Percentiles rank a stretch among this genome's conserved stretches.
phyloP scores from a whole-genome alignment of 108 stramenopile species.

The Epithemia pelagica region DNA sequence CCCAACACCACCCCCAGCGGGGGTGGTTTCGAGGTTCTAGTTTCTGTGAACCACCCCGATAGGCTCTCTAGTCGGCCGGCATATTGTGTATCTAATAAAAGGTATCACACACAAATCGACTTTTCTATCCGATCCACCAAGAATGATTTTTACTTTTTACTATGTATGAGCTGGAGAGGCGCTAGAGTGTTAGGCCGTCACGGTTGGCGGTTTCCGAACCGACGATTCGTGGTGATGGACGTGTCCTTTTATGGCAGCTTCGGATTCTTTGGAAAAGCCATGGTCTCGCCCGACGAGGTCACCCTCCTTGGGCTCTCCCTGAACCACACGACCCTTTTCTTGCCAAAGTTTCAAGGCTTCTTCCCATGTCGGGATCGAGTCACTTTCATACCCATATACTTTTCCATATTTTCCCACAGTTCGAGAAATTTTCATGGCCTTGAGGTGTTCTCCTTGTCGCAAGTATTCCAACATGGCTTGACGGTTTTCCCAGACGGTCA shows the following conservation, averaged over 20 bases:
- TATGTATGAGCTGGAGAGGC: no score
- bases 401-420: constrained; percentile 14
- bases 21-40: no score
- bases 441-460: background rate
- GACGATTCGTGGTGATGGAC: no score
- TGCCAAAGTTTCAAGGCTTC: constrained; percentile 7
- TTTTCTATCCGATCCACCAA: background rate
- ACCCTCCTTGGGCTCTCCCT: background rate
- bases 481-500: constrained; percentile 11
- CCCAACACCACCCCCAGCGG: no score
- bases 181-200: no score
- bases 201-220: no score
- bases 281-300: background rate
- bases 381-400: constrained; percentile 9
- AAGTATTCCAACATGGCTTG: constrained; percentile 5
- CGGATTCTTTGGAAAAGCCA: background rate
- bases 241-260: background rate
- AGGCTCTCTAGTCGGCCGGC: no score
- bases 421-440: constrained; percentile 31
- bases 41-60: no score
- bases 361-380: constrained; percentile 10
- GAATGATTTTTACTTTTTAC: no score
- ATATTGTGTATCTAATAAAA: no score
- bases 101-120: no score
- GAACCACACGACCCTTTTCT: constrained; percentile 4